Evolutionary conservation across 202 grass and related monocot genomes (phyloP), one percentile per base, ranked within the genome.

Genomic region (Setaria viridis): DNA sequence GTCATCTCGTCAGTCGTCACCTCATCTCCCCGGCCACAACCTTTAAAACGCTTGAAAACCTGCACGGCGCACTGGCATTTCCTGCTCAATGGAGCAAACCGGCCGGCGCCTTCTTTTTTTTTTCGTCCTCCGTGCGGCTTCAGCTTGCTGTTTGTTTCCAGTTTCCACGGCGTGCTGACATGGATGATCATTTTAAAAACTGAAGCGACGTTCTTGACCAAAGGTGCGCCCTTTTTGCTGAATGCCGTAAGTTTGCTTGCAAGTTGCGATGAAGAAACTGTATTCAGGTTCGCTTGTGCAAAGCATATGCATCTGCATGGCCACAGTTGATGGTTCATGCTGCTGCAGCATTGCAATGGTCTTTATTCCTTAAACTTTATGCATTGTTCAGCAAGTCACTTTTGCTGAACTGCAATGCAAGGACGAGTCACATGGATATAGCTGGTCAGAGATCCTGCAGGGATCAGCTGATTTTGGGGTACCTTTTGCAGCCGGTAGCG

Each of bases 61-160:
- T 56, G 86, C 75, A 74, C 74, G 79, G 67, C 63, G 84, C 62
- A 76, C 69, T n/a, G 34, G 57, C 59, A 56, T 81, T 91, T 91
- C 71, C 21, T 20, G 62, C 32, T 21, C 13, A 45, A 5, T 74
- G 32, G 73, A 73, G 73, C 64, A 67, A 50, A 73, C 41, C 62
- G 21, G 79, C 74, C 21, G 72, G 6, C 56, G 57, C 50, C 63
- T 17, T 80, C 63, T 17, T 80, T 70, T 56, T 10, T 4, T 4
- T 3, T 39, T 41, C 37, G 14, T 35, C 13, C 66, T 4, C 32
- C 83, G 63, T 78, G 72, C 56, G 62, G 72, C 62, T 85, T 85
- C 80, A 67, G 80, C 33, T 74, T 49, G 29, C 59, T 62, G 25
- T 32, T 30, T 32, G 59, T 32, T 62, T 59, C 56, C 25, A 16